Percentiles rank a stretch among this genome's conserved stretches.
Evolutionary conservation across 371 early-diverging fungal species (phyloP).

Genomic region (Entomophthora muscae): DNA sequence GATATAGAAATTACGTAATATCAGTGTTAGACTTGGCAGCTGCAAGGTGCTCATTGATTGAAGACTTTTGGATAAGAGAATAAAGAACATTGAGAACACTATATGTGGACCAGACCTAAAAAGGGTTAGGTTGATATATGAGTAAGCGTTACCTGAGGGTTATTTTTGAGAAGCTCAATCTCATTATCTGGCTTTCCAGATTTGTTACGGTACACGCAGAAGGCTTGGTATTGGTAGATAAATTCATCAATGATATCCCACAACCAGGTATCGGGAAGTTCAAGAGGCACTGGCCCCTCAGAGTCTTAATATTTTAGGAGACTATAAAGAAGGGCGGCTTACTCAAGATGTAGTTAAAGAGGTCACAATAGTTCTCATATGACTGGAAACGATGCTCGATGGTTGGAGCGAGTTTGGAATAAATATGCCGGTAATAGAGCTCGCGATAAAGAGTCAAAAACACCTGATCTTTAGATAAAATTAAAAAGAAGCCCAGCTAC

Average conservation of each 20-base stretch:
- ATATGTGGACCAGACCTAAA: constrained; percentile 80
- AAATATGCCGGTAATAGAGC: constrained; percentile 89
- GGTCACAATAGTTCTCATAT: constrained; percentile 86
- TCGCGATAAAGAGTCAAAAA: constrained; percentile 89
- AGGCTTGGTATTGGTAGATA: constrained; percentile 95
- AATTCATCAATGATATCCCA: constrained; percentile 98
- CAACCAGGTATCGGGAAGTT: constrained; percentile 94
- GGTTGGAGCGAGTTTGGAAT: constrained; percentile 71
- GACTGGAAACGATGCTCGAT: constrained; percentile 80
- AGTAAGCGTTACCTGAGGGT: constrained; percentile 50
- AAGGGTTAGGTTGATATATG: too few relatives aligned
- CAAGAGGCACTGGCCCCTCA: constrained; percentile 61
- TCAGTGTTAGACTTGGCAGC: constrained; percentile 79
- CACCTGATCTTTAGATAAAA: constrained; percentile 39
- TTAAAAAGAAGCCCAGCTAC: background rate
- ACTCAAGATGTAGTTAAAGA: constrained; percentile 90
- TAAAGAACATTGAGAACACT: constrained; percentile 88
- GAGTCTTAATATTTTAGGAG: constrained; percentile 27
- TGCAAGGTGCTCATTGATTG: constrained; percentile 79
- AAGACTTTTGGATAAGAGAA: constrained; percentile 81
- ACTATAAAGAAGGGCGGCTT: constrained; percentile 15
- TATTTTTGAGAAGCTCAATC: constrained; percentile 55
- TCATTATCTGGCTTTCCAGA: constrained; percentile 68
- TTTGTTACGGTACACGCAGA: constrained; percentile 81
- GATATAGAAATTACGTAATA: constrained; percentile 26